Base-by-base conservation (phyloP, 2,329 filamentous ascomycete genomes). In the Phialemonium atrogriseum region DNA sequence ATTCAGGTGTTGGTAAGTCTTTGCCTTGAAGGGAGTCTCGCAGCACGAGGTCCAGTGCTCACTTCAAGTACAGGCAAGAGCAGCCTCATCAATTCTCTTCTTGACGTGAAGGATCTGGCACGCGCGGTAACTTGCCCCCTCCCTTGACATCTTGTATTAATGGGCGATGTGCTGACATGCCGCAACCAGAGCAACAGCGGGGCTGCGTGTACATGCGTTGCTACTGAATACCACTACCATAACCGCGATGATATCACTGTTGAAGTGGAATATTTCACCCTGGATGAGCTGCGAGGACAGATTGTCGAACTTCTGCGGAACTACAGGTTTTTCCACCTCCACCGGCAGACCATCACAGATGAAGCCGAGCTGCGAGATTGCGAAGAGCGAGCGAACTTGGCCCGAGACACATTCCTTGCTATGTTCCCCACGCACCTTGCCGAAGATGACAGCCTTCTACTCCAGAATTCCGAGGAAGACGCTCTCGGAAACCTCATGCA, bases 1-100 rank as follows among this genome's bases (percentile, higher is more conserved):
- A 67, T 37, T 65, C 64, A 10, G 66, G 65, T 4, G 61, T 58
- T 20, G 60, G n/a, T n/a, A n/a, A n/a, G n/a, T n/a, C n/a, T n/a
- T n/a, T n/a, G n/a, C n/a, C n/a, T n/a, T n/a, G n/a, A n/a, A n/a
- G n/a, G n/a, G n/a, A n/a, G n/a, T n/a, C n/a, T n/a, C n/a, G n/a
- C n/a, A n/a, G n/a, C n/a, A n/a, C n/a, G n/a, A n/a, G n/a, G n/a
- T n/a, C n/a, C n/a, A n/a, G n/a, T n/a, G n/a, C n/a, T n/a, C n/a
- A n/a, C n/a, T n/a, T n/a, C n/a, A n/a, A n/a, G n/a, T n/a, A n/a
- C n/a, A n/a, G n/a, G 61, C 62, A 41, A 41, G 54, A 68, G 64
- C 35, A 69, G 65, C 35, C 43, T 69, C 4, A 48, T 70, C 11
- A 70, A 69, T 40, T 66, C 62, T 1, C 48, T 70, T 2, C 48